Percentiles rank a stretch among this genome's conserved stretches.
These are phyloP conservation scores for Umbellularia californica DNA, from an alignment of 164 flowering plant genomes.

Conservation along the genomic window DNA sequence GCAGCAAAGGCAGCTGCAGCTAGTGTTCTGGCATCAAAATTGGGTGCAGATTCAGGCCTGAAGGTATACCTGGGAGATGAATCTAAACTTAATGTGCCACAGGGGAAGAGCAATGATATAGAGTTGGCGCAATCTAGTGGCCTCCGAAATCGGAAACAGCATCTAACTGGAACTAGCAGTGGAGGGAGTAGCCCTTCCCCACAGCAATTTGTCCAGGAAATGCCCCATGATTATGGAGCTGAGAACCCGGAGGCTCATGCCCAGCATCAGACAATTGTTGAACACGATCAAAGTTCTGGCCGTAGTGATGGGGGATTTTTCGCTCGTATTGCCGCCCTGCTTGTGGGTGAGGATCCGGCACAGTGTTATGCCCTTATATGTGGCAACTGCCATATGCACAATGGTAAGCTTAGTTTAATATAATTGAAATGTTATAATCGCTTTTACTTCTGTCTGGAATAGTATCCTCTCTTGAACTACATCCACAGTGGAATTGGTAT, in stretches of 20 bases:
- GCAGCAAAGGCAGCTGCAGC: slow-evolving; percentile 99
- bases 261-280: slow-evolving; percentile 44
- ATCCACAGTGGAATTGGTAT: not conserved
- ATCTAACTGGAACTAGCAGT: slow-evolving; percentile 40
- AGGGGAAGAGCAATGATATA: slow-evolving; percentile 71
- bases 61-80: slow-evolving; percentile 69
- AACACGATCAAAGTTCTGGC: slow-evolving; percentile 46
- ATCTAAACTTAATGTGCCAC: slow-evolving; percentile 22
- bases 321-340: slow-evolving; percentile 84
- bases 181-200: slow-evolving; percentile 28
- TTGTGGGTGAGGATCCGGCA: slow-evolving; percentile 94
- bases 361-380: slow-evolving; percentile 92
- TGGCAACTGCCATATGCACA: slow-evolving; percentile 94
- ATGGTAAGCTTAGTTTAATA: slow-evolving; percentile 37
- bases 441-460: not conserved
- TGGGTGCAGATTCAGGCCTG: slow-evolving; percentile 93
- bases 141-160: slow-evolving; percentile 62
- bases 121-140: slow-evolving; percentile 60
- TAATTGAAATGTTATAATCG: not conserved
- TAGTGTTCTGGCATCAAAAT: slow-evolving; percentile 77
- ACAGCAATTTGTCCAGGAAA: slow-evolving; percentile 35
- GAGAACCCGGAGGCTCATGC: slow-evolving; percentile 25
- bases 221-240: slow-evolving; percentile 17
- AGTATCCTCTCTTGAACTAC: not conserved
- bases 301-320: slow-evolving; percentile 71